Conservation (phyloP, 1,139 yeast genomes). For the Yamadazyma epiphylla region DNA sequence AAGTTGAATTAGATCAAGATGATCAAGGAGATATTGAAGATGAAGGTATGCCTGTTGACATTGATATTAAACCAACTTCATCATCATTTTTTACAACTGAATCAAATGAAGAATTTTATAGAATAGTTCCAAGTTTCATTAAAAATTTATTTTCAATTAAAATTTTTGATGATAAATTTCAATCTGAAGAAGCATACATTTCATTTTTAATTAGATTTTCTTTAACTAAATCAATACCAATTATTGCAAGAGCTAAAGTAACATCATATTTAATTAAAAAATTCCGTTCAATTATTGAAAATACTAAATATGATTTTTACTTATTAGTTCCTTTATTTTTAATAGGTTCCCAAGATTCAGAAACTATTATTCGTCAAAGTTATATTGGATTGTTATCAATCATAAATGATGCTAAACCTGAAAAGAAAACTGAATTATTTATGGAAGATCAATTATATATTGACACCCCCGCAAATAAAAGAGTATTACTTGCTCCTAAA, state of each 20-base stretch:
- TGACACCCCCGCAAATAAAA: slow-evolving; percentile 29
- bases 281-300: slow-evolving; percentile 25
- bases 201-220: slow-evolving; percentile 59
- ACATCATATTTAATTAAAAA: slow-evolving; percentile 34
- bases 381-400: slow-evolving; percentile 19
- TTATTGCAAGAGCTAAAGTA: slow-evolving; percentile 48
- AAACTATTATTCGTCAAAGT: slow-evolving; percentile 25
- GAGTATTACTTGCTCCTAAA: slow-evolving; percentile 60
- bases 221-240: slow-evolving; percentile 55
- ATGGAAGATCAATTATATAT: slow-evolving; percentile 44
- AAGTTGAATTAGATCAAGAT: slow-evolving; percentile 6
- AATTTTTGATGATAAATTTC: slow-evolving; percentile 17
- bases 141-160: slow-evolving; percentile 8
- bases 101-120: slow-evolving; percentile 40
- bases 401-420: slow-evolving; percentile 16
- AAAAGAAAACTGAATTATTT: slow-evolving; percentile 21
- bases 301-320: slow-evolving; percentile 21
- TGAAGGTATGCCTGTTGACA: slow-evolving; percentile 2
- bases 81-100: slow-evolving; percentile 36
- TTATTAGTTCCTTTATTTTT: slow-evolving; percentile 35
- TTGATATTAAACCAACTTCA: slow-evolving; percentile 12
- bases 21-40: slow-evolving; percentile 7
- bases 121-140: slow-evolving; percentile 23
- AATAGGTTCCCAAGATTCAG: slow-evolving; percentile 31
- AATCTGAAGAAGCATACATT: slow-evolving; percentile 32